Evolutionary conservation across 2,329 filamentous ascomycete genomes (phyloP).

Genomic region (Colletotrichum navitas): DNA sequence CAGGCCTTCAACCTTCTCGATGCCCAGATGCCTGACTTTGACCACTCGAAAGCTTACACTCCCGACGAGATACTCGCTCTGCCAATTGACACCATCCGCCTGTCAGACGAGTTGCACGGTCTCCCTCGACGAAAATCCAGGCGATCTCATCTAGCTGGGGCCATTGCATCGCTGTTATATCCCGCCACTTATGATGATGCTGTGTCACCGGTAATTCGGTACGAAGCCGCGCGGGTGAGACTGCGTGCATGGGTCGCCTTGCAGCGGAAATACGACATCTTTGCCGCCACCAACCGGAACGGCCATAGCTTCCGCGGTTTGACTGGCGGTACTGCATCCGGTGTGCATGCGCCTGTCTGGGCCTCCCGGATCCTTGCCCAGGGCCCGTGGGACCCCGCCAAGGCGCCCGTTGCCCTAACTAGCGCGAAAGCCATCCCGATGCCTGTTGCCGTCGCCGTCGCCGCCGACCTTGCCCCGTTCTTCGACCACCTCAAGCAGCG

Average conservation of each 20-base stretch:
- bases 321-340: slow-evolving; percentile 49
- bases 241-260: slow-evolving; percentile 53
- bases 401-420: slow-evolving; percentile 49
- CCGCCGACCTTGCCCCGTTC: slow-evolving; percentile 51
- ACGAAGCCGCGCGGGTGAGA: slow-evolving; percentile 53
- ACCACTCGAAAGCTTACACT: slow-evolving; percentile 49
- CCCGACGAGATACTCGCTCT: slow-evolving; percentile 53
- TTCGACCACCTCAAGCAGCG: slow-evolving; percentile 49
- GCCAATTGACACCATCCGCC: slow-evolving; percentile 48
- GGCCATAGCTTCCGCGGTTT: slow-evolving; percentile 48
- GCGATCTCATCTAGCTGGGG: slow-evolving; percentile 48
- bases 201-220: slow-evolving; percentile 54
- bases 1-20: slow-evolving; percentile 48
- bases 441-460: slow-evolving; percentile 50
- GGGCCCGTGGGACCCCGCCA: slow-evolving; percentile 51
- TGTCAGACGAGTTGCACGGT: slow-evolving; percentile 49
- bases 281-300: slow-evolving; percentile 50
- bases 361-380: slow-evolving; percentile 51
- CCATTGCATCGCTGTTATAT: slow-evolving; percentile 51
- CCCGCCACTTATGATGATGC: slow-evolving; percentile 51
- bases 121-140: slow-evolving; percentile 53
- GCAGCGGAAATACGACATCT: slow-evolving; percentile 53
- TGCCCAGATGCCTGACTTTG: slow-evolving; percentile 47
- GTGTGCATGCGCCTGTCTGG: slow-evolving; percentile 52
- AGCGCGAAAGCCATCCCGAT: slow-evolving; percentile 52